phyloP scores from a whole-genome alignment of 2,329 filamentous ascomycete species.

The Furcasterigmium sp. region DNA sequence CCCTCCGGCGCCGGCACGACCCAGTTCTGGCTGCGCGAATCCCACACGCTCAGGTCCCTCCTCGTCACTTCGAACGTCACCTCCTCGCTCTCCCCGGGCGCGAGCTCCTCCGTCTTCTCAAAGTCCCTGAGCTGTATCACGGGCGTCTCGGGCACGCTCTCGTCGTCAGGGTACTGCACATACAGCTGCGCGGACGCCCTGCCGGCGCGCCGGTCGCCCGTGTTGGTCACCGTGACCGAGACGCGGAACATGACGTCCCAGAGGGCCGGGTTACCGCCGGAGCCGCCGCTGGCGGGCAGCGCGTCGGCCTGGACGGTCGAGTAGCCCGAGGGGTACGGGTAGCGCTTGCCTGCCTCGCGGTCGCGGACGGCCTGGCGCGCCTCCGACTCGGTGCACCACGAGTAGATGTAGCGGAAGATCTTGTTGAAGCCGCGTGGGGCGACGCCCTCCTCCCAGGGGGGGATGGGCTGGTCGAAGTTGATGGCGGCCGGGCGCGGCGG shows the following conservation, averaged over 20 bases:
- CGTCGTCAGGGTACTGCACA: slow-evolving; percentile 32
- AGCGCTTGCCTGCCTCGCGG: slow-evolving; percentile 27
- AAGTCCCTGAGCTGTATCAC: slow-evolving; percentile 66
- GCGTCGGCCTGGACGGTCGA: slow-evolving; percentile 36
- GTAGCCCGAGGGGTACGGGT: slow-evolving; percentile 64
- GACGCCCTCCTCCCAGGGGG: slow-evolving; percentile 47
- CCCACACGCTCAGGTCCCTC: slow-evolving; percentile 71
- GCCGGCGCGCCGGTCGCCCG: slow-evolving; percentile 35
- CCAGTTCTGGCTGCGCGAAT: slow-evolving; percentile 64
- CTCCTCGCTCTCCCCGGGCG: slow-evolving; percentile 43
- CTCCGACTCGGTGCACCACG: slow-evolving; percentile 47
- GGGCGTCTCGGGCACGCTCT: slow-evolving; percentile 52
- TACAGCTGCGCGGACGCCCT: slow-evolving; percentile 42
- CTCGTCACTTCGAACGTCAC: slow-evolving; percentile 58
- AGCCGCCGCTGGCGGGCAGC: slow-evolving; percentile 60
- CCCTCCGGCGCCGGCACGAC: slow-evolving; percentile 35
- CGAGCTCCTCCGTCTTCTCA: slow-evolving; percentile 56
- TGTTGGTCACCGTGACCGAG: slow-evolving; percentile 46
- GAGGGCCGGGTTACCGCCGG: slow-evolving; percentile 64
- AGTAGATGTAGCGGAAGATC: slow-evolving; percentile 64
- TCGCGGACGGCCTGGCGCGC: slow-evolving; percentile 34
- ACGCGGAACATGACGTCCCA: slow-evolving; percentile 44
- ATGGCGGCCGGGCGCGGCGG: slow-evolving; percentile 32
- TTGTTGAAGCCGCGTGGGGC: slow-evolving; percentile 54
- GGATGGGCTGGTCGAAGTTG: slow-evolving; percentile 43